Evolutionary conservation across 805 yeast species (phyloP), one percentile per base, ranked within the genome.

Genomic region (Priceomyces fermenticarens): DNA sequence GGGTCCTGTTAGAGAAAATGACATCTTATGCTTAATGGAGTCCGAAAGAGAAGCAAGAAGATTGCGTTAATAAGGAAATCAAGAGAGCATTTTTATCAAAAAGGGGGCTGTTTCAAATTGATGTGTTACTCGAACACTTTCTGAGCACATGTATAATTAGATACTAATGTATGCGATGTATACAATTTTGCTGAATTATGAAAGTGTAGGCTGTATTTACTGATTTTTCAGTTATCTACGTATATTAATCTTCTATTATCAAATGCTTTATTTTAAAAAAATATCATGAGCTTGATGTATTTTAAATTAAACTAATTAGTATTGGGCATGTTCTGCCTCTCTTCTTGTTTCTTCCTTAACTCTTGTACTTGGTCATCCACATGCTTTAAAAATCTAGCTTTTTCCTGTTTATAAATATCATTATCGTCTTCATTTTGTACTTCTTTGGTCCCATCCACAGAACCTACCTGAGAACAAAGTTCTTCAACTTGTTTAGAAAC

Each of bases 41-140:
- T 91, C 98, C 60, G 99, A 91, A 82, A 91, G 99, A 83, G 99
- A 91, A 82, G 98, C 98, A 67, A 83, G 91, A 80, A 83, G 93
- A 79, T 78, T 85, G 75, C 85, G 89, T 81, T 81, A 81, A 75
- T 20, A 13, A 13, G 8, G 16, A 17, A 9, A 32, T n/a, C 35
- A 14, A 32, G 17, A 15, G n/a, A 32, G 16, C 11, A 32, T 32
- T 32, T 20, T 9, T 16, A 32, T 26, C 25, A 8, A 20, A 16
- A 32, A 32, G 27, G 35, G 35, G 14, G 35, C 14, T 7, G 6
- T 32, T 17, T 32, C 13, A 12, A 23, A 32, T 23, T 32, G 13
- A 32, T 20, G 10, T 8, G n/a, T 16, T 9, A 3, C 25, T 15
- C 16, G n/a, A 32, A 26, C 35, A 12, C 27, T 25, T 35, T 30